These are phyloP conservation scores for Syzygium oleosum DNA, from an alignment of 345 rosid species.

Conservation along the genomic window DNA sequence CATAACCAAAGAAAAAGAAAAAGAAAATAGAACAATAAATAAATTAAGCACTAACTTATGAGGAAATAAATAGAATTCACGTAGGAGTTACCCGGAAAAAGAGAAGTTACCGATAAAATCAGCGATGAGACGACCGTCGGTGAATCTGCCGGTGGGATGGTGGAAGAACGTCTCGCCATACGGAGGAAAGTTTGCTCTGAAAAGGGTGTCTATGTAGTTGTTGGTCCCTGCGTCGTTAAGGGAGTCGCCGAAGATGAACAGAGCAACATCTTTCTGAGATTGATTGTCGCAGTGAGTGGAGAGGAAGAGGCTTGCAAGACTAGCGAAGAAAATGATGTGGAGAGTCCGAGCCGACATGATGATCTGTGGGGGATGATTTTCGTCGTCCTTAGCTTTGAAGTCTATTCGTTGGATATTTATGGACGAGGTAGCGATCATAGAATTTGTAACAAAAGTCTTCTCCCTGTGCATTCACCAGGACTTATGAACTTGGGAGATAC, in stretches of 20 bases:
- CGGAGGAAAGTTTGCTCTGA: background rate
- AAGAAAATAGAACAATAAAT: background rate
- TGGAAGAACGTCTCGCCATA: slow-evolving; percentile 7
- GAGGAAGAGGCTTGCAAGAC: background rate
- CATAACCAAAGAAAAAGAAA: background rate
- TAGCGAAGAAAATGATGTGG: background rate
- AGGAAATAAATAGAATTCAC: no score
- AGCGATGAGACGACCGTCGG: slow-evolving; percentile 5
- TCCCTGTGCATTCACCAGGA: background rate
- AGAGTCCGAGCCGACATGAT: background rate
- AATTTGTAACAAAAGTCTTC: background rate
- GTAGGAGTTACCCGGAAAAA: no score
- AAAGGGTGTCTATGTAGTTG: slow-evolving; percentile 9
- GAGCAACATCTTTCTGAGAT: background rate
- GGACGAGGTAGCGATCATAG: no score
- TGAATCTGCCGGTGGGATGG: slow-evolving; percentile 15
- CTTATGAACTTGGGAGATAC: no score
- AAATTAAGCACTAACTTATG: background rate
- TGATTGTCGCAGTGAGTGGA: background rate
- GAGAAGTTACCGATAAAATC: no score
- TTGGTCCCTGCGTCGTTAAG: slow-evolving; percentile 20
- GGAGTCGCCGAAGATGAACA: slow-evolving; percentile 31
- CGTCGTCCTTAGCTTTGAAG: no score
- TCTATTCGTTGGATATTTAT: no score
- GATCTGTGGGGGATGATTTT: background rate